Evolutionary conservation across 2,329 filamentous ascomycete genomes (phyloP).

Genomic region (Colletotrichum orchidophilum): DNA sequence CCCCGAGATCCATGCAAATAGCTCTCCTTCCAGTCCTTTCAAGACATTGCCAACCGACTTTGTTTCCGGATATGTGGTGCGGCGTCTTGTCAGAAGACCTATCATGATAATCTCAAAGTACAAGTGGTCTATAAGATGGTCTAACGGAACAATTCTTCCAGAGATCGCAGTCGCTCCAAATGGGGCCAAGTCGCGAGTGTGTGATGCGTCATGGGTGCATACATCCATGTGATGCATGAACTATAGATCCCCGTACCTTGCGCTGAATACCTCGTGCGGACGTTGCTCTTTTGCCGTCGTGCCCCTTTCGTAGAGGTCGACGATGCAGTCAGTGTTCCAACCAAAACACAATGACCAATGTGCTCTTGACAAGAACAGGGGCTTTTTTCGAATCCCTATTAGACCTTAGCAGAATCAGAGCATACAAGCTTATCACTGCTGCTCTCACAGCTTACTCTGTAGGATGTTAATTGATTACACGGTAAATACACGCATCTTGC

Average conservation of each 20-base stretch:
- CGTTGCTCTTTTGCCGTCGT: background rate
- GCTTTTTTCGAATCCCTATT: background rate
- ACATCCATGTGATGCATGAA: background rate
- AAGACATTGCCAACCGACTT: background rate
- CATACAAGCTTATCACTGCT: background rate
- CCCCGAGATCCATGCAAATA: background rate
- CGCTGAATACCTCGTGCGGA: too few relatives aligned
- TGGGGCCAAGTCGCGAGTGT: background rate
- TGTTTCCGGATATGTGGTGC: constrained; percentile 6
- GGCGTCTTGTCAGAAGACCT: constrained; percentile 21
- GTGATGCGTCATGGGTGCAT: background rate
- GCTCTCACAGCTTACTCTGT: background rate
- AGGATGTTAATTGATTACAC: background rate
- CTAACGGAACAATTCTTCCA: background rate
- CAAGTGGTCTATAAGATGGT: background rate
- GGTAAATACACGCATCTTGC: background rate
- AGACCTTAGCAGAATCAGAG: background rate
- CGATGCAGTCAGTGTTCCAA: background rate
- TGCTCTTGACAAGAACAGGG: background rate
- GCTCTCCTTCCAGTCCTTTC: background rate
- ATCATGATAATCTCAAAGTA: background rate
- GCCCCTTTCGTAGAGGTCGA: background rate
- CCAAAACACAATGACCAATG: background rate
- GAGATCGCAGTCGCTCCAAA: background rate
- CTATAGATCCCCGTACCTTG: background rate